Conservation (phyloP, 352 stramenopile species). For the Pythium grandisporangium region DNA sequence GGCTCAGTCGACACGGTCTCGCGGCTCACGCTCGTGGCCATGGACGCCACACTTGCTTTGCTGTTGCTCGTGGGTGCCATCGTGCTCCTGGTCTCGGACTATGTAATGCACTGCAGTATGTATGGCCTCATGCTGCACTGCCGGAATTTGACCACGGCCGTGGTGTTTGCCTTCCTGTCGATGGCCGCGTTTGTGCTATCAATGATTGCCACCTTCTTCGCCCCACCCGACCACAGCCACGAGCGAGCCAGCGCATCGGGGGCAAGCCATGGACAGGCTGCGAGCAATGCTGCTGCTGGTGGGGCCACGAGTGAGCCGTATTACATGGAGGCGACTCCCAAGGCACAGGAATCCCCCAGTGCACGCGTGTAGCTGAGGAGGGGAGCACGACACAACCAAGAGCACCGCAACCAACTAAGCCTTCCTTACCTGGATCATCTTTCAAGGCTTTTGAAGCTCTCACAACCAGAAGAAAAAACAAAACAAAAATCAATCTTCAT, state of each 20-base stretch:
- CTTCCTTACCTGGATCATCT: no score
- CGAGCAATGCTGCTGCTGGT: neutral
- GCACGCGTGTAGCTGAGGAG: no score
- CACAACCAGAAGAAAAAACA: no score
- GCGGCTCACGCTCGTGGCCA: slow-evolving; percentile 30
- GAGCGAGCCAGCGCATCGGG: slow-evolving; percentile 3
- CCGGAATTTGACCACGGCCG: slow-evolving; percentile 27
- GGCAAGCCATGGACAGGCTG: slow-evolving; percentile 13
- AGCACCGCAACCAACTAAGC: no score
- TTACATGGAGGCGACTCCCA: neutral
- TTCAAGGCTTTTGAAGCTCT: no score
- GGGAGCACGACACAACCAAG: slow-evolving; percentile 12
- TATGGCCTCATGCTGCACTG: slow-evolving; percentile 71
- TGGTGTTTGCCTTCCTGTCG: slow-evolving; percentile 62
- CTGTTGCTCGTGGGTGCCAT: slow-evolving; percentile 54
- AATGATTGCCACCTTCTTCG: slow-evolving; percentile 40
- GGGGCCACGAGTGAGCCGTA: neutral
- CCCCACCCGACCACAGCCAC: slow-evolving; percentile 3
- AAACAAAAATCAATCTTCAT: no score
- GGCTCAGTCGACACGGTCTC: slow-evolving; percentile 27
- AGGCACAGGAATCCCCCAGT: slow-evolving; percentile 1
- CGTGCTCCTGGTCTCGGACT: slow-evolving; percentile 59
- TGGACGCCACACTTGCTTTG: slow-evolving; percentile 45
- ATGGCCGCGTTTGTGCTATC: slow-evolving; percentile 37
- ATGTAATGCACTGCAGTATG: slow-evolving; percentile 44